Evolutionary conservation across 1,139 yeast species (phyloP).

Genomic region (Pichia sorboxylosa): DNA sequence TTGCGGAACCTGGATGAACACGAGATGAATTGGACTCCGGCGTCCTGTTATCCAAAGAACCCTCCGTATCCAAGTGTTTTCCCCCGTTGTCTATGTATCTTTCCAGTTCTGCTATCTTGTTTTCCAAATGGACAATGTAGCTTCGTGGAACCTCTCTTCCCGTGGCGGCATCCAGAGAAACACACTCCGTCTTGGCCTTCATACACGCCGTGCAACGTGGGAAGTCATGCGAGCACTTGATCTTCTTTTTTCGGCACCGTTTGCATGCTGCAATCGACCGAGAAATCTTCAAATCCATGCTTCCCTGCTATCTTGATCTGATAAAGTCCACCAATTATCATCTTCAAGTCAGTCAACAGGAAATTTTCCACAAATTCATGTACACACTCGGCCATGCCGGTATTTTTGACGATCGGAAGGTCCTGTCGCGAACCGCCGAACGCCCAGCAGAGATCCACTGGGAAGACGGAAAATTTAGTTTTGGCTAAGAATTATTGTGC

Average conservation of each 20-base stretch:
- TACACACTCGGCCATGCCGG: too few species aligned
- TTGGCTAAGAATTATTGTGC: too few species aligned
- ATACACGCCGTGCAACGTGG: slow-evolving; percentile 68
- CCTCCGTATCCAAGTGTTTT: not conserved
- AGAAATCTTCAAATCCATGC: slow-evolving; percentile 28
- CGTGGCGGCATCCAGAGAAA: slow-evolving; percentile 78
- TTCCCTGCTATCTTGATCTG: too few species aligned
- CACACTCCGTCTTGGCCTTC: slow-evolving; percentile 60
- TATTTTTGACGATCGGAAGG: too few species aligned
- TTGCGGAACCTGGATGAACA: not conserved
- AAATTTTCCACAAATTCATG: too few species aligned
- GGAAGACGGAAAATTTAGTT: too few species aligned
- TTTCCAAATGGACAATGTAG: slow-evolving; percentile 65
- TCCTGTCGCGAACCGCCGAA: too few species aligned
- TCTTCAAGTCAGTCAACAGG: too few species aligned
- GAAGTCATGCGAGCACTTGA: slow-evolving; percentile 73
- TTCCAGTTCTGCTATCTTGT: slow-evolving; percentile 47
- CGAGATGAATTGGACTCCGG: not conserved
- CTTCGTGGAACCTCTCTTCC: slow-evolving; percentile 80
- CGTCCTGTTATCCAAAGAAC: not conserved
- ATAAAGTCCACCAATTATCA: too few species aligned
- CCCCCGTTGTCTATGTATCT: slow-evolving; percentile 25
- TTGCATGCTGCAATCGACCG: slow-evolving; percentile 71
- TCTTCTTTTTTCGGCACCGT: slow-evolving; percentile 67
- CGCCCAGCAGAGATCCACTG: too few species aligned